phyloP scores from a whole-genome alignment of 2,329 filamentous ascomycete genomes.

The Dothistroma septosporum region DNA sequence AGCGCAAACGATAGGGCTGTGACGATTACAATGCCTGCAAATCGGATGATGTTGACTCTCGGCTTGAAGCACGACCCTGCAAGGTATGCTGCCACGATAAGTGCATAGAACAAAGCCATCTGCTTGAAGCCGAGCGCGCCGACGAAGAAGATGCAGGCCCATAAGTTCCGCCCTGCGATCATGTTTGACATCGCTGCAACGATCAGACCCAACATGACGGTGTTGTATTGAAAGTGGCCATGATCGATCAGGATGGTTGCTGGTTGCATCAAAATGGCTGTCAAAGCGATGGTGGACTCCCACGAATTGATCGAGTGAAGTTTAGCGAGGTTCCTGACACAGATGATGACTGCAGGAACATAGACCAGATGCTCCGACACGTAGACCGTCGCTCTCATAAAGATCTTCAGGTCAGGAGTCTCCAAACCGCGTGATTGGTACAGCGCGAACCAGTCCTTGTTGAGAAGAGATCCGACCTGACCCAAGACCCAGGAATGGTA shows the following conservation, averaged over 20 bases:
- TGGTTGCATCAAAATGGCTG: constrained; percentile 89
- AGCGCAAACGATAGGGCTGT: constrained; percentile 70
- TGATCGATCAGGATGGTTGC: constrained; percentile 89
- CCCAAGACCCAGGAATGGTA: constrained; percentile 98
- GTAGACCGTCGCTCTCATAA: constrained; percentile 90
- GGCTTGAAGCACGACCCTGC: constrained; percentile 82
- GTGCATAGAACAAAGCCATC: constrained; percentile 97
- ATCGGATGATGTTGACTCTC: constrained; percentile 60
- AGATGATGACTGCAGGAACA: constrained; percentile 78
- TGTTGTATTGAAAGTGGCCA: constrained; percentile 96
- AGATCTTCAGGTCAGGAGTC: constrained; percentile 77
- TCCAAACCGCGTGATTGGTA: constrained; percentile 77
- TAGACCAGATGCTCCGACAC: constrained; percentile 88
- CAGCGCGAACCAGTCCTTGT: constrained; percentile 83
- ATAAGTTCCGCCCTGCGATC: constrained; percentile 75
- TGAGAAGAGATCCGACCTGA: constrained; percentile 71
- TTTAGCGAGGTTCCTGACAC: constrained; percentile 74
- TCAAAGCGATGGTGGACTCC: constrained; percentile 78
- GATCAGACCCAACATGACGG: constrained; percentile 92
- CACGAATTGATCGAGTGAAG: constrained; percentile 70
- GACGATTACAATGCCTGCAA: constrained; percentile 69
- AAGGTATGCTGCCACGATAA: constrained; percentile 86
- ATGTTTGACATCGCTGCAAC: constrained; percentile 85
- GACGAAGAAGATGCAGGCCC: constrained; percentile 92
- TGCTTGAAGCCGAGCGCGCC: constrained; percentile 95